Evolutionary conservation across 2,329 filamentous ascomycete species (phyloP), one percentile per base, ranked within the genome.

Genomic region (Ceratocystis harringtonii): DNA sequence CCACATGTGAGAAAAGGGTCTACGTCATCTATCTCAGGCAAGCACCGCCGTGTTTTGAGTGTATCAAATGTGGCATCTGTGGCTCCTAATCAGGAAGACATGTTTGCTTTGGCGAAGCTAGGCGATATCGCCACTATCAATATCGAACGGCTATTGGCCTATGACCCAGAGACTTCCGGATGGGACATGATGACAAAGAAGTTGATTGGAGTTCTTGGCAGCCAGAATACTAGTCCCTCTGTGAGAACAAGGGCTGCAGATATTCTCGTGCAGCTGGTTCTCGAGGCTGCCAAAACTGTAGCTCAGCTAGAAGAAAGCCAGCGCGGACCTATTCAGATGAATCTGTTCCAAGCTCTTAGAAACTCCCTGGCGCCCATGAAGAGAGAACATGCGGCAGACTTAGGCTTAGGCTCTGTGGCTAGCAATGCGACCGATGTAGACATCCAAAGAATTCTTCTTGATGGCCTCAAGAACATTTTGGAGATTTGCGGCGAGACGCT

Each of bases 401-500:
- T 19, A 2, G 28, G 58, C 12, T 30, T 45, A 2, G 15, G 63
- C 4, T 65, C 63, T 3, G 61, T 66, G 5, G 64, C 66, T 10
- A 66, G 66, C 30, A 61, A 64, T 32, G 75, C 76, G 28, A 84
- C 84, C 0, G 87, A 94, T 69, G 77, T 90, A 19, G 88, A 94
- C 65, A 88, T 95, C 17, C 90, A 96, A 72, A 86, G 86, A 68
- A 84, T 88, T 64, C 80, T 89, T 28, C 80, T 96, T 1, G 90
- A 95, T 69, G 87, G 88, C 0, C 77, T 96, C 5, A 91, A 90
- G 73, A 86, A 81, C 65, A 84, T 96, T 22, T 80, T 99, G 1
- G 92, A 97, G 71, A 87, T 91, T 68, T 92, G 88, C 70, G 94
- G 92, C 7, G 92, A 99, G 72, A 85, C 84, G 0, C 80, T 97